phyloP scores from a whole-genome alignment of 1,139 yeast genomes.

The Eremothecium sinecaudum region DNA sequence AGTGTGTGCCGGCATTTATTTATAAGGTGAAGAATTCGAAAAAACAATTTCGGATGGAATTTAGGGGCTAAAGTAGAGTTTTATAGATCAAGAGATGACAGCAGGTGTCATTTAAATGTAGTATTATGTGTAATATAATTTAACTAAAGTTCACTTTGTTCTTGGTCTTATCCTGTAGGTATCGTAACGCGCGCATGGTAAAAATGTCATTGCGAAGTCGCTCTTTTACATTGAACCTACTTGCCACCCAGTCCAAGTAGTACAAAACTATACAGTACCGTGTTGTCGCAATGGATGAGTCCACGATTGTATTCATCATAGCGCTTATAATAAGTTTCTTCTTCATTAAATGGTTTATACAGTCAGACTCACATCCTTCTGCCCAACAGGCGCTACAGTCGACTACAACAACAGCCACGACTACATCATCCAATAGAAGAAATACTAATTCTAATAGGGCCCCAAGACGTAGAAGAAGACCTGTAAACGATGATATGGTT shows the following conservation, averaged over 20 bases:
- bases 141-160: no score
- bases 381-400: slow-evolving; percentile 8
- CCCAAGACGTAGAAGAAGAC: slow-evolving; percentile 36
- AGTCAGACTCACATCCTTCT: slow-evolving; percentile 17
- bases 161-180: no score
- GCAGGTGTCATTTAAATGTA: no score
- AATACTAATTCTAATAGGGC: slow-evolving; percentile 4
- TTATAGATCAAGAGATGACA: background rate
- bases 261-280: no score
- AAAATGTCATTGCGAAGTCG: no score
- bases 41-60: slow-evolving; percentile 29
- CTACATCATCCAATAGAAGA: slow-evolving; percentile 3
- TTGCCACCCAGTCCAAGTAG: no score
- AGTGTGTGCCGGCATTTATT: slow-evolving; percentile 30
- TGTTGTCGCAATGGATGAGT: slow-evolving; percentile 11
- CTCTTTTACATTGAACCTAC: no score
- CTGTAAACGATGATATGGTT: slow-evolving; percentile 71
- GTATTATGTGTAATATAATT: no score
- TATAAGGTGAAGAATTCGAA: slow-evolving; percentile 29
- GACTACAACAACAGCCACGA: background rate
- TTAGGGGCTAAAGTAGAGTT: slow-evolving; percentile 12
- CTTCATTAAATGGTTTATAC: slow-evolving; percentile 25
- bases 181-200: no score
- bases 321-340: slow-evolving; percentile 20
- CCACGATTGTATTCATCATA: slow-evolving; percentile 19